Percentiles rank a stretch among this genome's conserved stretches.
These are phyloP conservation scores for Exophiala spinifera DNA, from an alignment of 2,329 filamentous ascomycete genomes.

Conservation along the genomic window DNA sequence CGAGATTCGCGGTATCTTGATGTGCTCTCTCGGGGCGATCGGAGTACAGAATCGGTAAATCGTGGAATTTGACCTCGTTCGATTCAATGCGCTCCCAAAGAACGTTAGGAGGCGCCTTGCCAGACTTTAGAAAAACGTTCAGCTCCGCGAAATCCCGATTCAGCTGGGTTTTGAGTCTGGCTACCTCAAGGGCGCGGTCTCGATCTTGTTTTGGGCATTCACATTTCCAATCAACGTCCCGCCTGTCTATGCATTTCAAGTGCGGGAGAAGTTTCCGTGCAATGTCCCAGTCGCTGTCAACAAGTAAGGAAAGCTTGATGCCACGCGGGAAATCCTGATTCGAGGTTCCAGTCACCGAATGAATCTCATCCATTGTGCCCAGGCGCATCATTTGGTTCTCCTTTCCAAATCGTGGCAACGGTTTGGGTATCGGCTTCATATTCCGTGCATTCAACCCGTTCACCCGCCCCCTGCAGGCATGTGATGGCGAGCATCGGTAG, in stretches of 20 bases:
- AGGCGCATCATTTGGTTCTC: slow-evolving; percentile 1
- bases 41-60: neutral
- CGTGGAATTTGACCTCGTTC: neutral
- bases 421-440: slow-evolving; percentile 2
- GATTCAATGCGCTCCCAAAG: neutral
- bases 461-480: slow-evolving; percentile 11
- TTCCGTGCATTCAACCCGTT: slow-evolving; percentile 3
- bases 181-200: slow-evolving; percentile 2
- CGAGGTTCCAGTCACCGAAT: neutral
- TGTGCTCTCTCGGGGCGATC: neutral
- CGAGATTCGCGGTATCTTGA: neutral
- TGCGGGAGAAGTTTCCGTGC: slow-evolving; percentile 11
- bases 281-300: slow-evolving; percentile 12
- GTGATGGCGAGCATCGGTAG: slow-evolving; percentile 14
- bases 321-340: neutral
- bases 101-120: neutral
- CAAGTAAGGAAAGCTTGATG: neutral
- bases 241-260: slow-evolving; percentile 7
- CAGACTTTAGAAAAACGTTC: neutral
- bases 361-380: neutral
- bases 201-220: slow-evolving; percentile 3
- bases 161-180: slow-evolving; percentile 1
- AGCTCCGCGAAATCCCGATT: neutral
- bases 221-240: slow-evolving; percentile 1
- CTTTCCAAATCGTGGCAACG: slow-evolving; percentile 10